A percentile compares a stretch with the other conserved stretches of the same genome.
These are phyloP conservation scores for Leptomonas seymouri DNA, from an alignment of 208 protist genomes.

Conservation along the genomic window DNA sequence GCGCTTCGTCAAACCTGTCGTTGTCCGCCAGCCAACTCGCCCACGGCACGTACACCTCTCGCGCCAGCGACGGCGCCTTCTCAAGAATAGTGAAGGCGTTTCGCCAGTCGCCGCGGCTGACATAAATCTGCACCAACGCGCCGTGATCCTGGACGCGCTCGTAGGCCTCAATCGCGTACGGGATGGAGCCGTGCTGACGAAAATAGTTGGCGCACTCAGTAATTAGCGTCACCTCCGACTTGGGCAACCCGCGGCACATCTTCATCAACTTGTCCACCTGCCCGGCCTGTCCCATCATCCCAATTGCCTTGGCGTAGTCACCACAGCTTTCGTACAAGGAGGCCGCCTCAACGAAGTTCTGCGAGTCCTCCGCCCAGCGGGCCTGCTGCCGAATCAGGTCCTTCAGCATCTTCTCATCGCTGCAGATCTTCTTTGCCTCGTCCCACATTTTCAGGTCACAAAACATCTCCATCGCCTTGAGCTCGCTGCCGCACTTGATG, in stretches of 20 bases:
- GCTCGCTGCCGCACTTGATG: conserved; percentile 74
- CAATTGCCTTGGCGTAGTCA: conserved; percentile 84
- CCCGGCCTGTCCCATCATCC: conserved; percentile 86
- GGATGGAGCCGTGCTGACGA: conserved; percentile 66
- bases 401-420: conserved; percentile 84
- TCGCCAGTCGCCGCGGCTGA: conserved; percentile 90
- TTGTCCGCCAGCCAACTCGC: conserved; percentile 95
- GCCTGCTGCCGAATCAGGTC: conserved; percentile 94
- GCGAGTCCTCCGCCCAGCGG: conserved; percentile 91
- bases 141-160: conserved; percentile 89
- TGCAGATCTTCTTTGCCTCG: conserved; percentile 90
- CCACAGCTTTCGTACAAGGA: conserved; percentile 91
- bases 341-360: conserved; percentile 88
- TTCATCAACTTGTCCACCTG: conserved; percentile 89
- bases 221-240: conserved; percentile 85
- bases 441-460: conserved; percentile 95
- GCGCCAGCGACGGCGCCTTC: conserved; percentile 71
- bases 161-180: conserved; percentile 91
- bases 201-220: conserved; percentile 89
- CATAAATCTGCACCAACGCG: conserved; percentile 90
- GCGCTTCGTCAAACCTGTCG: conserved; percentile 96
- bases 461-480: conserved; percentile 94
- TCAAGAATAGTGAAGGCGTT: conserved; percentile 90
- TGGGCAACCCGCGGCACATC: conserved; percentile 80
- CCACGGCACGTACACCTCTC: conserved; percentile 97